Base-by-base conservation (phyloP, 495 filamentous ascomycete species). In the Parathielavia hyrcaniae region DNA sequence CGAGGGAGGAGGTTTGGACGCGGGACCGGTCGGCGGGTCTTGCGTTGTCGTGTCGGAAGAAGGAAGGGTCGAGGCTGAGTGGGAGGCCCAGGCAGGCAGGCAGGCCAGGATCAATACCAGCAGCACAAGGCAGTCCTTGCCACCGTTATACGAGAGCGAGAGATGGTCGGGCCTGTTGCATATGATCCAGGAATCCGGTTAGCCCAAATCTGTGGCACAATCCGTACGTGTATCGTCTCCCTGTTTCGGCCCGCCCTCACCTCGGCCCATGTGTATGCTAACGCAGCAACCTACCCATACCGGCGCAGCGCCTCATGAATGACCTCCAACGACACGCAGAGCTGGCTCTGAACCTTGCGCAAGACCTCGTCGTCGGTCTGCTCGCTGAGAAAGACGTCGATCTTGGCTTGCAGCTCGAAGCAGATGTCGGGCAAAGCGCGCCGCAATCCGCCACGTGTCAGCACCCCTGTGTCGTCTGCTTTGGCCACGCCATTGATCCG, bases 91-190 rank as follows among this genome's bases (percentile, higher is more conserved):
- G 13, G 58, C 66, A 10, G 75, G 71, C 26, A 95, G 78, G 56
- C 83, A 81, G 60, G 85, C 83, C 63, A 97, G 83, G 72, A 92
- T 89, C 57, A 97, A 78, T 63, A 97, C 76, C n/a, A 97, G 79
- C 11, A 97, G 83, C 55, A 96, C 89, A 23, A 97, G 84, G 66
- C 93, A 98, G 81, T 98, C 93, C 71, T 98, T 98, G 45, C 93
- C 93, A 73, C 93, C 93, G 63, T 98, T 98, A 69, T 96, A 98
- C 48, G 95, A 95, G 57, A 98, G 77, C 11, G 92, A 90, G 47
- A 97, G 77, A 62, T 95, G 80, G 48, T 85, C 76, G 54, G 86
- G 81, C 50, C 88, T 91, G 60, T 62, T 22, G 36, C n/a, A n/a
- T 16, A 32, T 38, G 26, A 30, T 12, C 5, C 22, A 20, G 8